These are phyloP conservation scores for Rhynchosporium agropyri DNA, from an alignment of 2,329 filamentous ascomycete species.

Conservation along the genomic window DNA sequence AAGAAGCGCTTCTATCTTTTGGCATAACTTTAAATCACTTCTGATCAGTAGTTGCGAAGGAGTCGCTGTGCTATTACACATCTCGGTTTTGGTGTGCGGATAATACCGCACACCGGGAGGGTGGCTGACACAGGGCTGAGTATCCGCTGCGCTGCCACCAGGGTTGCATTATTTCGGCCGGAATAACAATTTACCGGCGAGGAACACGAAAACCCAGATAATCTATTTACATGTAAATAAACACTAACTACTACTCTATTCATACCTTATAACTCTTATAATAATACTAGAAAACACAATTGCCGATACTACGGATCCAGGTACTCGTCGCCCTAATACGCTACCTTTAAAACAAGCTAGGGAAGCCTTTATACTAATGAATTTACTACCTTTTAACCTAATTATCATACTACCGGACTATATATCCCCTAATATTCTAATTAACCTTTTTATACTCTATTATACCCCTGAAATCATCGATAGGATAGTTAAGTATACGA, in stretches of 20 bases:
- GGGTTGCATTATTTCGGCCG: background rate
- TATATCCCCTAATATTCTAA: slow-evolving; percentile 1
- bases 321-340: background rate
- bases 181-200: slow-evolving; percentile 1
- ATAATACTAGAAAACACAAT: background rate
- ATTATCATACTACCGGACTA: background rate
- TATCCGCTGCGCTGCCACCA: no score
- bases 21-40: no score
- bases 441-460: no score
- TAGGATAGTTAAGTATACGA: slow-evolving; percentile 9
- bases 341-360: background rate
- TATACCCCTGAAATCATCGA: no score
- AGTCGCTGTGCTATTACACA: no score
- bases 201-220: slow-evolving; percentile 10
- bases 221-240: slow-evolving; percentile 13
- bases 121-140: no score
- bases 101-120: no score
- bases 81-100: no score
- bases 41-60: no score
- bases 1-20: no score
- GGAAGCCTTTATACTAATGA: background rate
- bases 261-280: background rate
- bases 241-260: background rate
- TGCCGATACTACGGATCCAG: background rate
- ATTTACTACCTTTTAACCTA: background rate